Conservation (phyloP, 208 protist species). For the Trypanosoma theileri region DNA sequence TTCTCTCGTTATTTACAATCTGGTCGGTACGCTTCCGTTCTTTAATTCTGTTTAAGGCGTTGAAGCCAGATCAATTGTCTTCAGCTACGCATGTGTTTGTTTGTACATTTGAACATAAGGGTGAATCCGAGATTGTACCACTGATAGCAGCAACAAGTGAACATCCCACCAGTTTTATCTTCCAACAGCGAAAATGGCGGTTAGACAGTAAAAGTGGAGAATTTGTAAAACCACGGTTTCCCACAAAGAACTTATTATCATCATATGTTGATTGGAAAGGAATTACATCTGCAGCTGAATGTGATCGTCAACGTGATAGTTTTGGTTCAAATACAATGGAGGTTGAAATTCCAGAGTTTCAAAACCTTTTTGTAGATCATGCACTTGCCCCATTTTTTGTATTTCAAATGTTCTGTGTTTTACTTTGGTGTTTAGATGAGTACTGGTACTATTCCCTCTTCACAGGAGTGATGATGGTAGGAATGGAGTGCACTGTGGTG, state of each 20-base stretch:
- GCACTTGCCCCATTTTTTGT: slow-evolving; percentile 98
- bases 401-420: slow-evolving; percentile 98
- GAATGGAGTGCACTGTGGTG: slow-evolving; percentile 97
- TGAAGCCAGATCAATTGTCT: slow-evolving; percentile 42
- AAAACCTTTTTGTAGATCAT: slow-evolving; percentile 95
- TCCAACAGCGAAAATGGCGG: slow-evolving; percentile 92
- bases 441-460: slow-evolving; percentile 98
- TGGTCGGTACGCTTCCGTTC: slow-evolving; percentile 88
- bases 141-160: slow-evolving; percentile 47
- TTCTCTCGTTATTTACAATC: slow-evolving; percentile 88
- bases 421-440: slow-evolving; percentile 96
- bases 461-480: slow-evolving; percentile 96
- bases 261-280: slow-evolving; percentile 77
- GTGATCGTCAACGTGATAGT: slow-evolving; percentile 54
- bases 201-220: slow-evolving; percentile 48
- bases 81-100: slow-evolving; percentile 77
- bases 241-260: slow-evolving; percentile 72
- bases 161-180: slow-evolving; percentile 77
- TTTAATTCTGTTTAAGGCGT: slow-evolving; percentile 51
- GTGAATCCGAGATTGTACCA: slow-evolving; percentile 83
- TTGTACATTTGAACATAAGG: slow-evolving; percentile 74
- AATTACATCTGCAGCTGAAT: slow-evolving; percentile 47
- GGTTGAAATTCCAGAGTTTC: slow-evolving; percentile 95
- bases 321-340: slow-evolving; percentile 91
- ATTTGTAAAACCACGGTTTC: slow-evolving; percentile 89